Conservation (phyloP, 208 protist genomes). For the Trypanosoma melophagium region DNA sequence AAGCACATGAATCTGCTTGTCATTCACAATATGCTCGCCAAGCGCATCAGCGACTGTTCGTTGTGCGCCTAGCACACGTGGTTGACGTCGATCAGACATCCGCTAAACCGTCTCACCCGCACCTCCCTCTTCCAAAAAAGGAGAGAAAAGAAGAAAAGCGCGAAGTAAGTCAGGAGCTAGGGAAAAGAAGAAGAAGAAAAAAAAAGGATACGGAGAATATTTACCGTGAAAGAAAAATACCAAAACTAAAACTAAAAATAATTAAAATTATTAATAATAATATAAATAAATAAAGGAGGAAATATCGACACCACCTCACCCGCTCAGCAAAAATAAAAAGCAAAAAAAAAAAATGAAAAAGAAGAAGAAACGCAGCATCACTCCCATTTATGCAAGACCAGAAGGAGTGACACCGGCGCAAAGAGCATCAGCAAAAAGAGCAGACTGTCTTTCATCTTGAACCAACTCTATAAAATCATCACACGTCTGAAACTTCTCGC, state of each 20-base stretch:
- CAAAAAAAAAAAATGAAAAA: not conserved
- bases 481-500: not conserved
- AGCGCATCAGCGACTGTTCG: constrained; percentile 58
- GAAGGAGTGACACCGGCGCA: not conserved
- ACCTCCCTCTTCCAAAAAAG: constrained; percentile 11
- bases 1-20: constrained; percentile 35
- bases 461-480: constrained; percentile 21
- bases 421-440: constrained; percentile 1
- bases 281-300: not conserved
- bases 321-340: not conserved
- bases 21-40: constrained; percentile 17
- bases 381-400: not conserved
- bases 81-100: constrained; percentile 32
- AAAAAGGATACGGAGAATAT: constrained; percentile 9
- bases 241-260: not conserved
- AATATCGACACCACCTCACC: not conserved
- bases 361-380: too few relatives aligned
- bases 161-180: too few relatives aligned
- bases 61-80: constrained; percentile 73
- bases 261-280: not conserved
- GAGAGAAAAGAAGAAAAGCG: constrained; percentile 5
- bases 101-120: not conserved
- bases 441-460: not conserved
- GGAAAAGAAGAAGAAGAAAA: not conserved
- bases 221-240: not conserved